These are phyloP conservation scores for Alternaria longipes DNA, from an alignment of 2,329 filamentous ascomycete species.

Conservation along the genomic window DNA sequence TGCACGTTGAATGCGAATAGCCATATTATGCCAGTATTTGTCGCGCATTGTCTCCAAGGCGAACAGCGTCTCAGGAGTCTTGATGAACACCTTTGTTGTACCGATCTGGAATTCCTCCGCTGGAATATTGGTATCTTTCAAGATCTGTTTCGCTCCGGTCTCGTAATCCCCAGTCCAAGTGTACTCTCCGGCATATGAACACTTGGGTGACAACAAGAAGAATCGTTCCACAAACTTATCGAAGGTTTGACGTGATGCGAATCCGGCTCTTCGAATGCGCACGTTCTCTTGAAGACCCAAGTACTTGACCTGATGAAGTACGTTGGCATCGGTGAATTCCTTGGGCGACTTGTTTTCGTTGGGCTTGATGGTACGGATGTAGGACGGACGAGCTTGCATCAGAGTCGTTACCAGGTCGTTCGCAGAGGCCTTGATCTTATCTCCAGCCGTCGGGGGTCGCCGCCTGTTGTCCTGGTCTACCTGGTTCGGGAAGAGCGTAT, in stretches of 20 bases:
- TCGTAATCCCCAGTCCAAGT: slow-evolving; percentile 92
- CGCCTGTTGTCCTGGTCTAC: slow-evolving; percentile 96
- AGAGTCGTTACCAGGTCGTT: slow-evolving; percentile 94
- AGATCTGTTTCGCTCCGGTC: slow-evolving; percentile 87
- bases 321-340: slow-evolving; percentile 91
- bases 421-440: slow-evolving; percentile 93
- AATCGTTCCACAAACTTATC: slow-evolving; percentile 99
- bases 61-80: slow-evolving; percentile 95
- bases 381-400: slow-evolving; percentile 97
- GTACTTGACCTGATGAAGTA: slow-evolving; percentile 98
- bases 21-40: slow-evolving; percentile 99
- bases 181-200: slow-evolving; percentile 95
- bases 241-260: slow-evolving; percentile 95
- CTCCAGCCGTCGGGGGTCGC: slow-evolving; percentile 91
- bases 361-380: slow-evolving; percentile 98
- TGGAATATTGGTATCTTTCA: slow-evolving; percentile 96
- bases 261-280: slow-evolving; percentile 92
- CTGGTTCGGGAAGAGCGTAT: slow-evolving; percentile 87
- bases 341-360: slow-evolving; percentile 98
- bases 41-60: slow-evolving; percentile 98
- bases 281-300: slow-evolving; percentile 99
- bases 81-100: slow-evolving; percentile 96
- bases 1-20: slow-evolving; percentile 93
- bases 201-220: slow-evolving; percentile 92
- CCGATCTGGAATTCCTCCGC: slow-evolving; percentile 97